Evolutionary conservation across 2,329 filamentous ascomycete species (phyloP).

Genomic region (Neoarthrinium moseri): DNA sequence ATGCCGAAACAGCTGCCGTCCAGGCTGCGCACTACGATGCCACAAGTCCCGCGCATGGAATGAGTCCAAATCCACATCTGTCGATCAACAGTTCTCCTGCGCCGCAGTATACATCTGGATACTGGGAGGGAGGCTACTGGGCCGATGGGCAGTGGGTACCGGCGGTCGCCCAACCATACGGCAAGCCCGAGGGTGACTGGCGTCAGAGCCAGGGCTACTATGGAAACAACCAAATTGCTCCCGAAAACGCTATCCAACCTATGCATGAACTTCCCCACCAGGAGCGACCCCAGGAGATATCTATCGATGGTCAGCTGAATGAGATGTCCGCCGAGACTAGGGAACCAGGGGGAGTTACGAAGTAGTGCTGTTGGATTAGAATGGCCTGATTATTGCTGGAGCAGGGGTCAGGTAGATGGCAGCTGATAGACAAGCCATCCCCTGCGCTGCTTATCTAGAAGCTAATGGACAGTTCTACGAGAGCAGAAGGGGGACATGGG

Average conservation of each 20-base stretch:
- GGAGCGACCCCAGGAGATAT: not conserved
- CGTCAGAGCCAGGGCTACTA: not conserved
- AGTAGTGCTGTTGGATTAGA: no score
- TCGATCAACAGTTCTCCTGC: not conserved
- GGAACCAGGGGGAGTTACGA: not conserved
- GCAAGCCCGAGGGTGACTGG: not conserved
- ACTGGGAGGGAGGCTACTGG: slow-evolving; percentile 2
- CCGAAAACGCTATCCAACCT: not conserved
- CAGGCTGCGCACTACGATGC: slow-evolving; percentile 1
- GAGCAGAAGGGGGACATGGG: not conserved
- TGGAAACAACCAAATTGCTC: not conserved
- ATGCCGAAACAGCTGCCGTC: not conserved
- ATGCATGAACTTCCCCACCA: not conserved
- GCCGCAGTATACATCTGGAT: slow-evolving; percentile 4
- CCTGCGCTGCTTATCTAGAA: not conserved
- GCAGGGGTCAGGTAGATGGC: not conserved
- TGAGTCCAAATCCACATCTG: not conserved
- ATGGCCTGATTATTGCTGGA: no score
- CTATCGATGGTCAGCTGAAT: not conserved
- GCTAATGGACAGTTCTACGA: not conserved
- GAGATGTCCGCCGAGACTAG: not conserved
- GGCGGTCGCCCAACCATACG: not conserved
- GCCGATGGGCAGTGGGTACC: slow-evolving; percentile 1
- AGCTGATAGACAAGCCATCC: not conserved
- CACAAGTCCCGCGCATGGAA: not conserved